Conservation (phyloP, 2,329 filamentous ascomycete species). For the Cadophora malorum region DNA sequence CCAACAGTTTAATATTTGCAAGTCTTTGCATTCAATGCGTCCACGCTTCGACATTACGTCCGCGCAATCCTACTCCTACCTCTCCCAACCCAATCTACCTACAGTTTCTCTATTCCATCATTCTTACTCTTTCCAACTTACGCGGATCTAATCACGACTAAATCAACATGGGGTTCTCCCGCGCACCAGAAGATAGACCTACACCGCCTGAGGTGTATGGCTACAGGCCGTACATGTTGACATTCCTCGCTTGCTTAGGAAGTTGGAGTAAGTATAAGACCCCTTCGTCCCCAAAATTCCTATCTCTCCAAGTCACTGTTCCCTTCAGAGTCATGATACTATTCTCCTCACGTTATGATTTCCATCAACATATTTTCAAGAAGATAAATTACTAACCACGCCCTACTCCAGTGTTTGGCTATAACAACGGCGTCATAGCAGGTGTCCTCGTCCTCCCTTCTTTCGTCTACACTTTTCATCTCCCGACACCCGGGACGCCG, state of each 20-base stretch:
- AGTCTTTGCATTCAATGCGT: conserved; percentile 8
- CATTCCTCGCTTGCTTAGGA: conserved; percentile 33
- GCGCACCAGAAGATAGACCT: conserved; percentile 40
- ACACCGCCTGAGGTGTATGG: conserved; percentile 41
- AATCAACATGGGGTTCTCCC: conserved; percentile 34
- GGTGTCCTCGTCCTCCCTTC: conserved; percentile 39
- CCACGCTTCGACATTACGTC: conserved; percentile 7
- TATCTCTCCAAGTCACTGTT: background rate
- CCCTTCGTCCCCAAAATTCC: background rate
- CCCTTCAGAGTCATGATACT: background rate
- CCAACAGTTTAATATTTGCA: background rate
- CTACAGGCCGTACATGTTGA: conserved; percentile 36
- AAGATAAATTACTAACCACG: background rate
- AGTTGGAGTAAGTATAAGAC: conserved; percentile 15
- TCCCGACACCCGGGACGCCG: conserved; percentile 33
- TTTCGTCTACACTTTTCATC: conserved; percentile 37
- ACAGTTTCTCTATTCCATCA: background rate
- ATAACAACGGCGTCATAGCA: conserved; percentile 40
- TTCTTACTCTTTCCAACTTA: background rate
- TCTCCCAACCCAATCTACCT: conserved; percentile 1
- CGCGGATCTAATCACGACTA: background rate
- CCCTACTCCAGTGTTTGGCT: conserved; percentile 36
- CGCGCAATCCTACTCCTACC: conserved; percentile 1
- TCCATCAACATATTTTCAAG: background rate
- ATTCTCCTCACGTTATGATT: background rate